Evolutionary conservation across 1,139 yeast species (phyloP).

Genomic region (Yamadazyma sp.): DNA sequence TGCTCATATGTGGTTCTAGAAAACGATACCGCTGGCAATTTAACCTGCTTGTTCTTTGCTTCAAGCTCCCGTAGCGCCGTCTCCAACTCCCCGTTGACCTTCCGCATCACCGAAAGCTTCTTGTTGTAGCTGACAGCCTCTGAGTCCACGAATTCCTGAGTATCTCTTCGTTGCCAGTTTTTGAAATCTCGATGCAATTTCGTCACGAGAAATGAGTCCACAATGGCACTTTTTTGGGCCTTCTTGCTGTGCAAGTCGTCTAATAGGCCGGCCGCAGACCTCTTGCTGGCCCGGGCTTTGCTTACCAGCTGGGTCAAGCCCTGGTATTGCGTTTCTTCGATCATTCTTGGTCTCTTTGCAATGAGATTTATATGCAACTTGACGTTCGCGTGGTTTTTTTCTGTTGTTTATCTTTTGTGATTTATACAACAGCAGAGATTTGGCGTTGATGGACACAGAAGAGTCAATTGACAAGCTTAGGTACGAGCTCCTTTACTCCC

Average conservation of each 20-base stretch:
- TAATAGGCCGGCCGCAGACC: conserved; percentile 10
- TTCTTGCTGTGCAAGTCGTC: conserved; percentile 10
- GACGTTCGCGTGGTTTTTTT: background rate
- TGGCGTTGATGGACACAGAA: conserved; percentile 3
- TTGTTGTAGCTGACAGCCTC: conserved; percentile 32
- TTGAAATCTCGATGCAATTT: conserved; percentile 32
- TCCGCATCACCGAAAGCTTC: conserved; percentile 29
- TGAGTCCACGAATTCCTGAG: conserved; percentile 22
- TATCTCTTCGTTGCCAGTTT: conserved; percentile 28
- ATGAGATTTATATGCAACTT: too few species aligned
- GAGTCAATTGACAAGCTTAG: conserved; percentile 19
- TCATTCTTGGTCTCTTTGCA: background rate
- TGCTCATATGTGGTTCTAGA: conserved; percentile 30
- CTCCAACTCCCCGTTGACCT: conserved; percentile 28
- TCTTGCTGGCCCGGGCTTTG: background rate
- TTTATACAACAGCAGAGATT: background rate
- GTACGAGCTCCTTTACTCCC: conserved; percentile 11
- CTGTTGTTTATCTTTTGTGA: conserved; percentile 1
- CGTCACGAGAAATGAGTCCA: conserved; percentile 38
- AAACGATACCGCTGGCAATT: conserved; percentile 30
- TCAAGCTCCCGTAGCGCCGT: conserved; percentile 25
- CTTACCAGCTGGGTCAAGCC: background rate
- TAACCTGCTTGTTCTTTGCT: conserved; percentile 22
- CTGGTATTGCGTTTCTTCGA: conserved; percentile 1
- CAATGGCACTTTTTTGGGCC: conserved; percentile 24